Base-by-base conservation (phyloP, 805 yeast genomes). In the Maudiozyma bulderi region DNA sequence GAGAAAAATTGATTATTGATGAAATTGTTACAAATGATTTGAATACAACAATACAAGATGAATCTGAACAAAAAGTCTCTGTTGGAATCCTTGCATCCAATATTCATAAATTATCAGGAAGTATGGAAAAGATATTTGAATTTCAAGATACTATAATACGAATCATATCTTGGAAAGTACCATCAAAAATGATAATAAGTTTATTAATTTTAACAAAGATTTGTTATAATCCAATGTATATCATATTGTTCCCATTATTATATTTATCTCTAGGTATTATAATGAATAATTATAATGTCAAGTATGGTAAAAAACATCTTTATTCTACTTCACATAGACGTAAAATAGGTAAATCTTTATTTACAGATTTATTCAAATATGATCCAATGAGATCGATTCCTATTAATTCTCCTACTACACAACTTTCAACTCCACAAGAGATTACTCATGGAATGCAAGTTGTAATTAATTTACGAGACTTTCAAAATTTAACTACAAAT, bases 131-230 rank as follows among this genome's bases (percentile, higher is more conserved):
- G 0, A 57, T 84, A 8, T 82, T 85, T 55, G 74, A 69, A 40
- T 49, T 81, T 1, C 91, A 85, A 56, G 82, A 82, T 54, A 78
- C 80, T 2, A 40, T 82, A 1, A 70, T 81, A 6, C 76, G 79
- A 45, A 60, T 85, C 0, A 50, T 86, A 28, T 76, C 86, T 5
- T 90, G 97, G 97, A 77, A 80, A 51, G 71, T 74, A 30, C 90
- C 95, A 0, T 71, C 85, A 0, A 75, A 79, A 52, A 89, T 96
- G 0, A 54, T 89, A 5, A 70, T 83, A 0, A 61, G 71, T 26
- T 65, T 87, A 47, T 68, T 82, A 5, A 52, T 80, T 1, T 81
- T 84, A 54, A 82, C 96, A 0, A 72, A 80, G 51, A 68, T 82
- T 1, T 84, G 93, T 57, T 64, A 82, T 35, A 76, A 84, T 68